Percentiles rank a stretch among this genome's conserved stretches.
Evolutionary conservation across 331 rosid species (phyloP).

Genomic region (Phaseolus coccineus): DNA sequence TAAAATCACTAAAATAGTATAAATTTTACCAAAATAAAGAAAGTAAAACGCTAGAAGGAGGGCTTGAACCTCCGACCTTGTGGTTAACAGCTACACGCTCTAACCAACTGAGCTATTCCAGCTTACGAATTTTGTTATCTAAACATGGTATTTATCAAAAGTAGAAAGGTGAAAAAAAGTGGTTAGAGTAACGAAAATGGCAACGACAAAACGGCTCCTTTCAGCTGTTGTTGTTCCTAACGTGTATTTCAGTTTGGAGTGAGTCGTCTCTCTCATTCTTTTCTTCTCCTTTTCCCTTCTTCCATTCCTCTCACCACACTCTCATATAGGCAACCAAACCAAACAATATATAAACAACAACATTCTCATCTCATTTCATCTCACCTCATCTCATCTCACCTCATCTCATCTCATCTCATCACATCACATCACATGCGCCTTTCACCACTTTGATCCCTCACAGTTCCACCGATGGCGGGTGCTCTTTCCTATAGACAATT

Average conservation of each 20-base stretch:
- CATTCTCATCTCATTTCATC: not conserved
- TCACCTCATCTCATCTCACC: no score
- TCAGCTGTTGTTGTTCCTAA: constrained; percentile 15
- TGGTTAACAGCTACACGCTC: constrained; percentile 95
- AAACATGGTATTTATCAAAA: not conserved
- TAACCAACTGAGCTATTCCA: constrained; percentile 84
- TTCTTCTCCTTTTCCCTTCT: not conserved
- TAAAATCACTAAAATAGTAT: no score
- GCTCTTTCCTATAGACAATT: constrained; percentile 53
- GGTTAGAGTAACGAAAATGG: constrained; percentile 4
- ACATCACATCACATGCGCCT: constrained; percentile 38
- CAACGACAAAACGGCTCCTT: constrained; percentile 52
- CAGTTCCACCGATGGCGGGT: constrained; percentile 81
- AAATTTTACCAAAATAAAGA: no score
- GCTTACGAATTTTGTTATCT: not conserved
- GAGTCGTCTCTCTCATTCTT: constrained; percentile 16
- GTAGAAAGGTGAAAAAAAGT: not conserved
- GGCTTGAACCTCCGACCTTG: constrained; percentile 93
- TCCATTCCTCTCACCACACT: not conserved
- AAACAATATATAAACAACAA: not conserved
- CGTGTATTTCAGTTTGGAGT: constrained; percentile 45
- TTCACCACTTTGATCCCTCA: not conserved
- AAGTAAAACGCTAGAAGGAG: constrained; percentile 58
- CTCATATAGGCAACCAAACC: not conserved
- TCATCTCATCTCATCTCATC: no score